Evolutionary conservation across 306 rosid species (phyloP).

Genomic region (Cyamopsis tetragonoloba): DNA sequence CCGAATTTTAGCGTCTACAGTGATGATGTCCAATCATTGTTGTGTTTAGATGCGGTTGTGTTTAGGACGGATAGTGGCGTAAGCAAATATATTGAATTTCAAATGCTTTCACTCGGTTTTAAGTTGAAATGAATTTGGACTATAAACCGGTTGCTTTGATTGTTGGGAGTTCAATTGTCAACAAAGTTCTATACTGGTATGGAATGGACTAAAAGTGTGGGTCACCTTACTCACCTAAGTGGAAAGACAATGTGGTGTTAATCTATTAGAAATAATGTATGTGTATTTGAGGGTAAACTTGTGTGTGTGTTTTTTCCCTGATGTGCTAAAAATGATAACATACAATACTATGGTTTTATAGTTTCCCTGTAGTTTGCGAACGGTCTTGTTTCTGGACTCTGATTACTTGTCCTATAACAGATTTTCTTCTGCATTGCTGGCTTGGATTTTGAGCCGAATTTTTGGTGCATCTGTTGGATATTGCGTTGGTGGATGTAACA

Average conservation of each 20-base stretch:
- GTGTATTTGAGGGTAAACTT: too few species aligned
- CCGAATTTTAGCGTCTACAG: background rate
- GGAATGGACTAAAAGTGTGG: background rate
- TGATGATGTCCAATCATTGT: background rate
- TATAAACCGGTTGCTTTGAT: too few species aligned
- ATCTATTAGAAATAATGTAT: too few species aligned
- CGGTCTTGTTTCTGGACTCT: constrained; percentile 14
- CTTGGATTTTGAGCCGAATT: constrained; percentile 72
- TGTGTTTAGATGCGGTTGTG: background rate
- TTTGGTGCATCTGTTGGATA: constrained; percentile 75
- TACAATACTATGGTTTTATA: too few species aligned
- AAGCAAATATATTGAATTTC: background rate
- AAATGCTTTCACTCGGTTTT: background rate
- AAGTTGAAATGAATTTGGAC: constrained; percentile 15
- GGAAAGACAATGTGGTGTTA: background rate
- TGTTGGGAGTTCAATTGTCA: background rate
- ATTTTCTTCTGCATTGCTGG: constrained; percentile 53
- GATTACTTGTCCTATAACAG: constrained; percentile 39
- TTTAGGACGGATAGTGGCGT: background rate
- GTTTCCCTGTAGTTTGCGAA: background rate
- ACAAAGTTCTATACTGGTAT: background rate
- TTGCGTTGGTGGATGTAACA: constrained; percentile 76
- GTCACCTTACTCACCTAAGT: background rate
- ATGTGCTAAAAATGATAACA: too few species aligned
- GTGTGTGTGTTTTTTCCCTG: too few species aligned